phyloP scores from a whole-genome alignment of 2,329 filamentous ascomycete species.

The Zalaria sp. region DNA sequence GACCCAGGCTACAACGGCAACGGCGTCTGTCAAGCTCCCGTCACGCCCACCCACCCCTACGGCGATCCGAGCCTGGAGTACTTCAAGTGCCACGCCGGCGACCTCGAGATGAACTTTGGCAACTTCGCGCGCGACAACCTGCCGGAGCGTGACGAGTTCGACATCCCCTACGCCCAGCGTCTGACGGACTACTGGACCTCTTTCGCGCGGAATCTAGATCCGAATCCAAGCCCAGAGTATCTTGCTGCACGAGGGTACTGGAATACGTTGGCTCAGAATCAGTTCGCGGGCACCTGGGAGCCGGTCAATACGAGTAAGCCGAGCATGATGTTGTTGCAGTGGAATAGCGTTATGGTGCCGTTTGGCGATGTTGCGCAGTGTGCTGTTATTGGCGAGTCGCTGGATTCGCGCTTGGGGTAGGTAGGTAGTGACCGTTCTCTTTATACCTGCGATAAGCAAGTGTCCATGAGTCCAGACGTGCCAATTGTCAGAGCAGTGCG shows the following conservation, averaged over 20 bases:
- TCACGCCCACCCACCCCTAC: conserved; percentile 15
- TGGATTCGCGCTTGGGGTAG: not conserved
- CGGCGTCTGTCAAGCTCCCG: conserved; percentile 15
- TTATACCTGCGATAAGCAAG: too few relatives aligned
- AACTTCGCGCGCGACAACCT: conserved; percentile 17
- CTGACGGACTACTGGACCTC: conserved; percentile 17
- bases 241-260: conserved; percentile 17
- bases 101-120: conserved; percentile 25
- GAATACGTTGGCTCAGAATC: conserved; percentile 16
- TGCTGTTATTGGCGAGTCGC: conserved; percentile 1
- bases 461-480: too few relatives aligned
- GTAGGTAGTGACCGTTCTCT: too few relatives aligned
- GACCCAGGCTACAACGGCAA: conserved; percentile 9
- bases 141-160: conserved; percentile 22
- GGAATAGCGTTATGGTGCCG: conserved; percentile 4
- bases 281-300: conserved; percentile 16
- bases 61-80: conserved; percentile 25
- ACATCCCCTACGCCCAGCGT: conserved; percentile 13
- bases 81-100: conserved; percentile 28
- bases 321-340: conserved; percentile 7
- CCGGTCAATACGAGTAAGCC: conserved; percentile 2
- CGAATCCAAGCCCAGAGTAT: conserved; percentile 19
- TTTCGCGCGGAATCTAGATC: conserved; percentile 20
- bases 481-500: too few relatives aligned
- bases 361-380: conserved; percentile 6